Base-by-base conservation (phyloP, 192 early-diverging fungal genomes). In the Thoreauomyces humboldtii region DNA sequence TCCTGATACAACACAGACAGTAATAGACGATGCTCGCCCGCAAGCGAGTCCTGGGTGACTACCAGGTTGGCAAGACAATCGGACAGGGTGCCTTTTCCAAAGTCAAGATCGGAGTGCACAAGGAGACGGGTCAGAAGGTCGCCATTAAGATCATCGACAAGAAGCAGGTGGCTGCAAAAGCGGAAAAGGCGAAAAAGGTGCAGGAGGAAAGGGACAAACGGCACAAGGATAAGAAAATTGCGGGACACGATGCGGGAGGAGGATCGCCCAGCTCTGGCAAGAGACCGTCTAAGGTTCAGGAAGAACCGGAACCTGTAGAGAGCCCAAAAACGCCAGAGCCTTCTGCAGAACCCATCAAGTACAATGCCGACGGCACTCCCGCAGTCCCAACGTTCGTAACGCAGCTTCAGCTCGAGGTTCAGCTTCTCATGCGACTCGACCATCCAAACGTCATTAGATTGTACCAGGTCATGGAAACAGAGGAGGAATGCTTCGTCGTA, bases 61-160 rank as follows among this genome's bases (percentile, higher is more conserved):
- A 85, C 63, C 71, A 78, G 25, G 74, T 85, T 15, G 80, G 79
- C 7, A 83, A 84, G 60, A 87, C 85, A 17, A 79, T 87, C 25
- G 85, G 85, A 0, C 77, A 86, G 66, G 85, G 85, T 32, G 85
- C 85, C 11, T 87, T 87, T 57, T 83, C 81, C 28, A 87, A 87
- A 66, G 85, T 87, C 52, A 87, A 87, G 71, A 65, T 87, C 33
- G 85, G 74, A 3, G 67, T 66, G 25, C 82, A 86, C 71, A 79
- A 64, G 46, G 75, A 81, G 36, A 83, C 85, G 1, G 78, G 78
- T 9, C 75, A 81, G 65, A 86, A 86, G 70, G 85, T 86, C 3
- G 84, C 84, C 33, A 78, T 86, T 44, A 86, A 86, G 59, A 72
- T 86, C 34, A 83, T 86, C 24, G 84, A 86, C 72, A 86, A 86